Evolutionary conservation across 495 filamentous ascomycete genomes (phyloP).

Genomic region (Xylaria nigripes): DNA sequence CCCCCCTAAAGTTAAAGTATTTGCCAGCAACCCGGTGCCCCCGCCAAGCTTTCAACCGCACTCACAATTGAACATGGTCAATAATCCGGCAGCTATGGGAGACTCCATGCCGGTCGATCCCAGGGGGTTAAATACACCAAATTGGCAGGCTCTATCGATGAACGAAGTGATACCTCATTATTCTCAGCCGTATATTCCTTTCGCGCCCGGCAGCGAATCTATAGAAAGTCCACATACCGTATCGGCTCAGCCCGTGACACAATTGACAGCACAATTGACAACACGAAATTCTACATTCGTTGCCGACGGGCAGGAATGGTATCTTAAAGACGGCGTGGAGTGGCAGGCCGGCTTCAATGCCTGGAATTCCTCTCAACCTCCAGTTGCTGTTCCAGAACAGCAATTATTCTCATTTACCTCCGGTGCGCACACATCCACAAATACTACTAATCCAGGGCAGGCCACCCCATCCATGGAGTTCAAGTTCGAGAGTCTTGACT

Average conservation of each 20-base stretch:
- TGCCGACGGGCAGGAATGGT: slow-evolving; percentile 44
- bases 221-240: slow-evolving; percentile 1
- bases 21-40: slow-evolving; percentile 15
- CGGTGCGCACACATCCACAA: slow-evolving; percentile 12
- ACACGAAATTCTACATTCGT: slow-evolving; percentile 26
- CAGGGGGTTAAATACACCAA: slow-evolving; percentile 7
- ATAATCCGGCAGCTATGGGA: slow-evolving; percentile 14
- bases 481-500: slow-evolving; percentile 20
- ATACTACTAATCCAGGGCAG: slow-evolving; percentile 10
- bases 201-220: background rate
- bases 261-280: slow-evolving; percentile 14
- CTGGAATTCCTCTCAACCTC: slow-evolving; percentile 22
- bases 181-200: slow-evolving; percentile 4
- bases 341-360: slow-evolving; percentile 42
- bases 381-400: slow-evolving; percentile 12
- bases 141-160: slow-evolving; percentile 2
- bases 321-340: slow-evolving; percentile 40
- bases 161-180: slow-evolving; percentile 10
- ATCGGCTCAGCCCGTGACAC: slow-evolving; percentile 5
- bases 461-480: slow-evolving; percentile 12
- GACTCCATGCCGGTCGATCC: slow-evolving; percentile 10
- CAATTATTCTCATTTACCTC: slow-evolving; percentile 23
- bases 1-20: background rate
- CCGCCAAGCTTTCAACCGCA: slow-evolving; percentile 15
- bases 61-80: slow-evolving; percentile 10